A percentile compares a stretch with the other conserved stretches of the same genome.
Evolutionary conservation across 2,329 filamentous ascomycete species (phyloP).

Genomic region (Botryotinia narcissicola): DNA sequence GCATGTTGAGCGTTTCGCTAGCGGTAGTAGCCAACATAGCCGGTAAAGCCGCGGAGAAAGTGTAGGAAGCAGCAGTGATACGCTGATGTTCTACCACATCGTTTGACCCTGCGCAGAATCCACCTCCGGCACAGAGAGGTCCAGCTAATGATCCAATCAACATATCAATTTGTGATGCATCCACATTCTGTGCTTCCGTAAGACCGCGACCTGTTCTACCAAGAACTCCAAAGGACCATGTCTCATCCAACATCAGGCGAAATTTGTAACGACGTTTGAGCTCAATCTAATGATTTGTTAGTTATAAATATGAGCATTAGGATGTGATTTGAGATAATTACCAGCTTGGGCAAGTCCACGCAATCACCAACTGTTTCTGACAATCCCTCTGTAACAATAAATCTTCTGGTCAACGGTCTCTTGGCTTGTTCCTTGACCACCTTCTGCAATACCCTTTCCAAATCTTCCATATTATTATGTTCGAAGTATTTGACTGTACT

Average conservation of each 20-base stretch:
- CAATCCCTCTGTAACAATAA: constrained; percentile 92
- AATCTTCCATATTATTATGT: constrained; percentile 92
- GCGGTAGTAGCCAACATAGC: constrained; percentile 94
- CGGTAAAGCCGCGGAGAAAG: constrained; percentile 90
- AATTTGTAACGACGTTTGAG: constrained; percentile 97
- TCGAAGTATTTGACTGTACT: constrained; percentile 93
- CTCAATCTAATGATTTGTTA: constrained; percentile 60
- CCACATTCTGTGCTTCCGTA: constrained; percentile 95
- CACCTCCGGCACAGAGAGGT: constrained; percentile 85
- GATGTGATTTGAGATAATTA: constrained; percentile 43
- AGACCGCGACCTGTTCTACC: constrained; percentile 88
- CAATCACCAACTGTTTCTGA: constrained; percentile 90
- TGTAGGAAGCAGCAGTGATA: constrained; percentile 88
- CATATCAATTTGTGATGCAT: constrained; percentile 92
- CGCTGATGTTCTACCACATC: constrained; percentile 97
- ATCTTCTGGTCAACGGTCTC: constrained; percentile 82
- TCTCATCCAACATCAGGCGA: constrained; percentile 94
- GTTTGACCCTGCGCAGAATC: constrained; percentile 88
- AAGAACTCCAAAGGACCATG: constrained; percentile 93
- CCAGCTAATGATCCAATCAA: constrained; percentile 91
- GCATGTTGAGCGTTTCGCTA: constrained; percentile 80
- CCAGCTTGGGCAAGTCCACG: constrained; percentile 79
- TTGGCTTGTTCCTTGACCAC: constrained; percentile 82
- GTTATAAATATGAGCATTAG: not conserved
- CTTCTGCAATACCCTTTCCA: constrained; percentile 80